Base-by-base conservation (phyloP, 345 rosid genomes). In the Aquilaria malaccensis region DNA sequence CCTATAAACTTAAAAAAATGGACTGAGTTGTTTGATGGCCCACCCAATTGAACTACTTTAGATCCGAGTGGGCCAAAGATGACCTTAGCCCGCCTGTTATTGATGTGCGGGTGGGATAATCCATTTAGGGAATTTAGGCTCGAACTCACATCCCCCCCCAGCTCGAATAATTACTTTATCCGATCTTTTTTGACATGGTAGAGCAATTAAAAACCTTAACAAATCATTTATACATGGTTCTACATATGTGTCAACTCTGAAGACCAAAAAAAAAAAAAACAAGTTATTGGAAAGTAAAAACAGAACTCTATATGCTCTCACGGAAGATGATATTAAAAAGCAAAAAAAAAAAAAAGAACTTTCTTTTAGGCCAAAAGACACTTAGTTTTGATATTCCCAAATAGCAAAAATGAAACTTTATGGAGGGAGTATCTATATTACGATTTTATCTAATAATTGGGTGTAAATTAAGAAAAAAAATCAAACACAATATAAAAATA, bases 51-150 rank as follows among this genome's bases (percentile, higher is more conserved):
- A 2, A 49, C 30, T 29, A 62, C 58, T 43, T 7, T 11, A 13
- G 22, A 31, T 10, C 14, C n/a, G 30, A 32, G 67, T 64, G 60
- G 68, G 61, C 33, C 68, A 60, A 32, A 55, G 33, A 56, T 47
- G 55, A 64, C 55, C 45, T 13, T 3, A 50, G 60, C 11, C 61
- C 68, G 45, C 11, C 33, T 56, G 61, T 22, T 33, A 61, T 47
- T 54, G 68, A 64, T 43, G 41, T 11, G 43, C 22, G 22, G 22
- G 22, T 22, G 45, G 61, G 56, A 56, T 64, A 55, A 55, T 55
- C 46, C 55, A 54, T 64, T 55, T 9, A 9, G 10, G 30, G 13
- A 0, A 9, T 45, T 45, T 13, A 13, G 13, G 52, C 4, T 3
- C 52, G n/a, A 30, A 13, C 22, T 33, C 11, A 54, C 31, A 14